These are phyloP conservation scores for Schwanniomyces sp. DNA, from an alignment of 805 yeast species.

Conservation along the genomic window DNA sequence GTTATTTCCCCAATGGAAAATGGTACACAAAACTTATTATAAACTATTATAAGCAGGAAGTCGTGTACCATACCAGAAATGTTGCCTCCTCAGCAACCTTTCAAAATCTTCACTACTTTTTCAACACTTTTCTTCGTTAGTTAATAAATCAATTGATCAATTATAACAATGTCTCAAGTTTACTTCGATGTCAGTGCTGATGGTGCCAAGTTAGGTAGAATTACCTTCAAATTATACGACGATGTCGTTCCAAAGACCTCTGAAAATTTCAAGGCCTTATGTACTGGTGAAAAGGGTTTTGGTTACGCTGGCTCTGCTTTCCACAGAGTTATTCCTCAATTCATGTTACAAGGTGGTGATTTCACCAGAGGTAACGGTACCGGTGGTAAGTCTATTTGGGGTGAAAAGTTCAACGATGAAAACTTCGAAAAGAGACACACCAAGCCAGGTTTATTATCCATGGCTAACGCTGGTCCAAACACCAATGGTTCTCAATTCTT, in stretches of 20 bases:
- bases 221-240: slow-evolving; percentile 67
- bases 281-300: slow-evolving; percentile 92
- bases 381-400: slow-evolving; percentile 90
- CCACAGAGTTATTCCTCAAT: slow-evolving; percentile 97
- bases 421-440: slow-evolving; percentile 73
- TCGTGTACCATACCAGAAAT: background rate
- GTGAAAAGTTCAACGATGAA: slow-evolving; percentile 63
- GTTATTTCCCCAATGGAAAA: background rate
- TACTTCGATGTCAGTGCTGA: slow-evolving; percentile 81
- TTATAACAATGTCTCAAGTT: slow-evolving; percentile 58
- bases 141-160: background rate
- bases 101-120: background rate
- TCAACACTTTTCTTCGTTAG: background rate
- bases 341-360: slow-evolving; percentile 87
- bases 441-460: slow-evolving; percentile 78
- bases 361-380: slow-evolving; percentile 73
- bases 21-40: background rate
- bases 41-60: background rate
- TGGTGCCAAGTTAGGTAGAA: slow-evolving; percentile 74
- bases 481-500: slow-evolving; percentile 92
- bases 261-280: slow-evolving; percentile 77
- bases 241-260: slow-evolving; percentile 72
- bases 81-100: slow-evolving; percentile 1
- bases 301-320: slow-evolving; percentile 84
- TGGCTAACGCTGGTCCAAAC: slow-evolving; percentile 94